These are phyloP conservation scores for Stemphylium vesicarium DNA, from an alignment of 2,329 filamentous ascomycete species.

Conservation along the genomic window DNA sequence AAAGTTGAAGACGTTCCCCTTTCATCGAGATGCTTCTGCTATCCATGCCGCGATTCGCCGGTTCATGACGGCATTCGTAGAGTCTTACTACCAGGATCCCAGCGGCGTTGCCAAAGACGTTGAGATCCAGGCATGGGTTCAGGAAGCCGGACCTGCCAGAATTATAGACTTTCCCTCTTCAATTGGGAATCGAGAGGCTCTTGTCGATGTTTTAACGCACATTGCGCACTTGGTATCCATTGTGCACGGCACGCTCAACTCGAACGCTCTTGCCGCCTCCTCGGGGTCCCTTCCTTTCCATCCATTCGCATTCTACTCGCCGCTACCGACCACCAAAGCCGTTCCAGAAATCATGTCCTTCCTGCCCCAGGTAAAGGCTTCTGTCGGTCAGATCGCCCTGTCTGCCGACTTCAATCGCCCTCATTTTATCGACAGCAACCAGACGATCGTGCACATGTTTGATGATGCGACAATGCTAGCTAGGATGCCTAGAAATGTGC, in stretches of 20 bases:
- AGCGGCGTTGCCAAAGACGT: background rate
- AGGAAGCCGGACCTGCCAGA: background rate
- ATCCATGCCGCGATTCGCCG: background rate
- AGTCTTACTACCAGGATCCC: background rate
- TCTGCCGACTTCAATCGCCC: background rate
- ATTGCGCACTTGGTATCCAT: constrained; percentile 6
- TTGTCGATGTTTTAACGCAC: constrained; percentile 5
- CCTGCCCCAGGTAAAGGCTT: constrained; percentile 2
- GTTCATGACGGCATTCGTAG: background rate
- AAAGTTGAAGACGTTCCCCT: constrained; percentile 2
- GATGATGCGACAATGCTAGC: background rate
- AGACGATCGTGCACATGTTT: constrained; percentile 4
- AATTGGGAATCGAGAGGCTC: background rate
- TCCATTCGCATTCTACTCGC: constrained; percentile 7
- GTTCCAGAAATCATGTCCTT: background rate
- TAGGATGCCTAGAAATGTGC: background rate
- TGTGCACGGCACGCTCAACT: constrained; percentile 5
- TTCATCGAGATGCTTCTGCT: background rate
- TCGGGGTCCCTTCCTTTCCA: constrained; percentile 8
- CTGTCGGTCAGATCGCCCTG: background rate
- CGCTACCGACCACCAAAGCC: background rate
- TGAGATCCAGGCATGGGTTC: constrained; percentile 6
- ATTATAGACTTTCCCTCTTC: constrained; percentile 2
- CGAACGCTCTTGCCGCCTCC: background rate
- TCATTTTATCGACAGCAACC: background rate